Base-by-base conservation (phyloP, 352 stramenopile species). In the Phytophthora uliginosa region DNA sequence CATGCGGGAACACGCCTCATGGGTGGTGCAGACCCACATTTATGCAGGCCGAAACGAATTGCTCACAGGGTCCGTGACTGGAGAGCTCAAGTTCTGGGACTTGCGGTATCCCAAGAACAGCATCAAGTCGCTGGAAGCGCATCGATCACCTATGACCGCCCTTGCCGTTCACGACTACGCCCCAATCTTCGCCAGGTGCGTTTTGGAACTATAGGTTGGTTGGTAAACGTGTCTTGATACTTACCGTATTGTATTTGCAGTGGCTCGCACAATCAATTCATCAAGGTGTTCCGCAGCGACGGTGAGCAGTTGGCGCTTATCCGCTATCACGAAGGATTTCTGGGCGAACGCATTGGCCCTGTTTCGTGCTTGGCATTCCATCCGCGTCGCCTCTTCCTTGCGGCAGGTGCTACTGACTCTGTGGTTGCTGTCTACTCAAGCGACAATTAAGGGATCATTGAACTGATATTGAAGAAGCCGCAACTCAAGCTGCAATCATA, bases 231-330 rank as follows among this genome's bases (percentile, higher is more conserved):
- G 38, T 8, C 50, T 48, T 51, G 55, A 57, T 33, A n/a, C 15
- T 47, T 61, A 13, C 24, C 59, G 40, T 58, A 15, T 59, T 50
- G n/a, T 42, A 22, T 38, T 26, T 66, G 17, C 62, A 97, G 93
- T 71, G 98, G 98, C 6, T 99, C 96, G 40, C 97, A 99, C 76
- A 98, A 99, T 66, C 97, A 99, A 69, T 99, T 99, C 76, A 99
- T 99, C 79, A 99, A 99, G 79, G 91, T 99, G 53, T 95, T 99
- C 54, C 93, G 93, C 38, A 90, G 92, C 60, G 95, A 99, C 42
- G 89, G 88, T 34, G 90, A 96, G 65, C 85, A 95, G 59, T 73
- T 96, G 54, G 88, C 85, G 33, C 83, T 95, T 9, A 97, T 98
- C 59, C 85, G 90, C 26, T 99, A 99, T 78, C 97, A 99, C 79